Conservation (phyloP, 2,329 filamentous ascomycete genomes). For the Talaromyces rugulosus region DNA sequence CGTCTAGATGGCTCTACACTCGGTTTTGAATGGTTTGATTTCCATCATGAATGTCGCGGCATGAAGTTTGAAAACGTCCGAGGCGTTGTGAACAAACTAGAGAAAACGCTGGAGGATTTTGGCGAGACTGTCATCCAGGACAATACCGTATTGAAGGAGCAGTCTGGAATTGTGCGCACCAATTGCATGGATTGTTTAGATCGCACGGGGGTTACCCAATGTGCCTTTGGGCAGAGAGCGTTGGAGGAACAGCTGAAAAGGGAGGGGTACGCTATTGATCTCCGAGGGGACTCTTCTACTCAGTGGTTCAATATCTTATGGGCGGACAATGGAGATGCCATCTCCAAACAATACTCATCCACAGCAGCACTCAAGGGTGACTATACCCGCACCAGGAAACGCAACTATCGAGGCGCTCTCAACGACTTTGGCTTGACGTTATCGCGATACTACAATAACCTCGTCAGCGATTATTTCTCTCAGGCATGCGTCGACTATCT, state of each 20-base stretch:
- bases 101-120: conserved; percentile 62
- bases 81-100: conserved; percentile 67
- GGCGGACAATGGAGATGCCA: conserved; percentile 96
- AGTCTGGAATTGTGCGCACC: conserved; percentile 77
- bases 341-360: conserved; percentile 92
- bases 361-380: conserved; percentile 96
- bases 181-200: conserved; percentile 99
- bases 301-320: conserved; percentile 95
- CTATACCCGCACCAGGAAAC: conserved; percentile 85
- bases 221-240: conserved; percentile 78
- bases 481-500: conserved; percentile 94
- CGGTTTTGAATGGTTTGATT: conserved; percentile 94
- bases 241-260: conserved; percentile 73
- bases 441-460: conserved; percentile 71
- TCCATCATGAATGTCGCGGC: conserved; percentile 83
- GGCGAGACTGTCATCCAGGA: conserved; percentile 64
- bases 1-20: conserved; percentile 51
- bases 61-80: conserved; percentile 98
- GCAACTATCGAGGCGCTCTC: conserved; percentile 84
- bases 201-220: conserved; percentile 92
- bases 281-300: conserved; percentile 72
- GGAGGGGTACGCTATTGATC: conserved; percentile 71
- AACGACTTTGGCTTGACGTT: conserved; percentile 88
- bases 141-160: conserved; percentile 43
- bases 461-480: conserved; percentile 96